A percentile compares a stretch with the other conserved stretches of the same genome.
phyloP scores from a whole-genome alignment of 2,329 filamentous ascomycete species.

The Orbilia oligospora region DNA sequence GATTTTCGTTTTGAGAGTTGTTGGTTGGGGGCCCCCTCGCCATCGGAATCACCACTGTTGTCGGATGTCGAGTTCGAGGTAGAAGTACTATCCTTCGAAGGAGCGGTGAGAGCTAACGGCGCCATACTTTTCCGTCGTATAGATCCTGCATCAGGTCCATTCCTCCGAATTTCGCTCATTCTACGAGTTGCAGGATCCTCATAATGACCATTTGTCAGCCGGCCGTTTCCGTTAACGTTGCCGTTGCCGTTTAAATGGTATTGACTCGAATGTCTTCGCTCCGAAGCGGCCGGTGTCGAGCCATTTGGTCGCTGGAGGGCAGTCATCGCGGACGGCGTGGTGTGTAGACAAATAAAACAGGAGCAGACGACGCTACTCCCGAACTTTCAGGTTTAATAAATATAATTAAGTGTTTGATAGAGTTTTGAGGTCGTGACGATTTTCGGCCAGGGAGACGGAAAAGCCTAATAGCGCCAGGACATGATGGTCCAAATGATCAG shows the following conservation, averaged over 20 bases:
- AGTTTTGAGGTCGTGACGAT: conserved; percentile 42
- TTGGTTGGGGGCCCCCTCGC: conserved; percentile 32
- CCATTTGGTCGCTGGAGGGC: conserved; percentile 59
- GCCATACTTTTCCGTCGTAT: conserved; percentile 41
- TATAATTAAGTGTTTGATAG: conserved; percentile 26
- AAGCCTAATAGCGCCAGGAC: conserved; percentile 42
- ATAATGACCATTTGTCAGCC: conserved; percentile 47
- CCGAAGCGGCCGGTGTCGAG: conserved; percentile 52
- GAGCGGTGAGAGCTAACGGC: conserved; percentile 23
- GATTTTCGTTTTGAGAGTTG: conserved; percentile 48
- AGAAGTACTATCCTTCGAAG: conserved; percentile 29
- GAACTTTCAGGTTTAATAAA: conserved; percentile 6
- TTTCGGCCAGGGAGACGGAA: conserved; percentile 48
- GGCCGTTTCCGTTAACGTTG: conserved; percentile 34
- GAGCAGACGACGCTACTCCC: conserved; percentile 56
- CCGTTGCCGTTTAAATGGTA: conserved; percentile 45
- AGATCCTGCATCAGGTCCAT: conserved; percentile 47
- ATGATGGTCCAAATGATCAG: conserved; percentile 54
- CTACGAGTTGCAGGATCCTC: conserved; percentile 40
- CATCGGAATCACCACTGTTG: conserved; percentile 52
- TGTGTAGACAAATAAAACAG: conserved; percentile 9
- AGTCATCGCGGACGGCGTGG: conserved; percentile 58
- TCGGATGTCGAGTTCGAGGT: conserved; percentile 50
- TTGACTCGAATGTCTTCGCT: conserved; percentile 56
- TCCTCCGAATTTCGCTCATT: conserved; percentile 40